Conservation (phyloP, 208 protist species). For the Leishmania tropica region DNA sequence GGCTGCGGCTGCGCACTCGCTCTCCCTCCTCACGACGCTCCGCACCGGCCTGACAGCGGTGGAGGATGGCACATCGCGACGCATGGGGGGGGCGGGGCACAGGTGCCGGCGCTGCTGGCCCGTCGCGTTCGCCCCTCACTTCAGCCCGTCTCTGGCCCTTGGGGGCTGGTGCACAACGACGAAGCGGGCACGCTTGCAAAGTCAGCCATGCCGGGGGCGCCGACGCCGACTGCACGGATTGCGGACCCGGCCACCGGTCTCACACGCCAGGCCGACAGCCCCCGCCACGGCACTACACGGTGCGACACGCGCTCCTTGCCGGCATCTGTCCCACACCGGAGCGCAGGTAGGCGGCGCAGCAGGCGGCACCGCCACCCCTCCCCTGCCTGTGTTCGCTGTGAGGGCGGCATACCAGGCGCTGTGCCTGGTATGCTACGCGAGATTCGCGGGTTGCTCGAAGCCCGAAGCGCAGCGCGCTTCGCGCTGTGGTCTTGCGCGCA, state of each 20-base stretch:
- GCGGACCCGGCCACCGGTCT: neutral
- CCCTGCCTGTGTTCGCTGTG: neutral
- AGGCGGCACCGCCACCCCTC: no score
- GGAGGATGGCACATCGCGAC: neutral
- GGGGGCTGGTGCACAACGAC: neutral
- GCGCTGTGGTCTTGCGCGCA: neutral
- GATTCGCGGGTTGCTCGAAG: neutral
- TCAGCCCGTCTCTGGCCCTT: neutral
- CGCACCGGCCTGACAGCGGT: neutral
- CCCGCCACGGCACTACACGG: neutral
- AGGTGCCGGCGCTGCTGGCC: neutral
- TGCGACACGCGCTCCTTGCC: neutral
- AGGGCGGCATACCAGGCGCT: neutral
- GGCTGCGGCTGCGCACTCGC: neutral
- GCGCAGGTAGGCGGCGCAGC: neutral
- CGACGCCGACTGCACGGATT: neutral
- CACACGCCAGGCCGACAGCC: neutral
- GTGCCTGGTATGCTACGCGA: neutral
- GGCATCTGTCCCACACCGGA: neutral
- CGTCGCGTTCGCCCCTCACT: neutral
- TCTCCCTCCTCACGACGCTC: neutral
- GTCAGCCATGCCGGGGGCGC: neutral
- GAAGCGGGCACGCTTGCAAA: neutral
- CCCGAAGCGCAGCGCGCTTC: no score
- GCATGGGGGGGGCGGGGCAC: neutral